A percentile compares a stretch with the other conserved stretches of the same genome.
These are phyloP conservation scores for Guadua angustifolia DNA, from an alignment of 176 grass and related monocot genomes.

Conservation along the genomic window DNA sequence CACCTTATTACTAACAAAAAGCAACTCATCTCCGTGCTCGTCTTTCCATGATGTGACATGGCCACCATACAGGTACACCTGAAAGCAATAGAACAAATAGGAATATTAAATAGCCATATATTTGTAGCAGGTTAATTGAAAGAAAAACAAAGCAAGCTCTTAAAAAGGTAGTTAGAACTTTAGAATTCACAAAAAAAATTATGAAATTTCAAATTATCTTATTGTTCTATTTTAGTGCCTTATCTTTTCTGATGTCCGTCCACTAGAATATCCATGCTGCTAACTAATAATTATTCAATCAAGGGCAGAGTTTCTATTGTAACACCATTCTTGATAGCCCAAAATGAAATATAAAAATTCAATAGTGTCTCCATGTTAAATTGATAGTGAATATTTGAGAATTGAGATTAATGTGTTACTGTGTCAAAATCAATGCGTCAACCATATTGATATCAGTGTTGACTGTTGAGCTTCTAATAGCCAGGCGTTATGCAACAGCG, in stretches of 20 bases:
- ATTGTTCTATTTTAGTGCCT: constrained; percentile 11
- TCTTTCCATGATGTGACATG: constrained; percentile 89
- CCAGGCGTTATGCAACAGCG: constrained; percentile 29
- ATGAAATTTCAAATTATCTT: background rate
- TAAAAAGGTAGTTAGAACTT: constrained; percentile 19
- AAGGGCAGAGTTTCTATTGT: constrained; percentile 5
- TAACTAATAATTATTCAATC: constrained; percentile 12
- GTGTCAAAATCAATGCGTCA: constrained; percentile 12
- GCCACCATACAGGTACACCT: constrained; percentile 78
- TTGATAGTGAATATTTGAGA: background rate
- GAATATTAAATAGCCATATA: constrained; percentile 1
- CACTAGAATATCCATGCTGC: constrained; percentile 19
- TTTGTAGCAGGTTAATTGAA: constrained; percentile 32
- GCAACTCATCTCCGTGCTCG: constrained; percentile 72
- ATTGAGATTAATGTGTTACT: background rate
- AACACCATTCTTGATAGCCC: constrained; percentile 21
- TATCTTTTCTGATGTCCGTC: constrained; percentile 4
- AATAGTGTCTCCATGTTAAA: constrained; percentile 3
- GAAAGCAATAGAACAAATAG: constrained; percentile 31
- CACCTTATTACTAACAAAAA: constrained; percentile 84
- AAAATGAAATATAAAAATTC: background rate
- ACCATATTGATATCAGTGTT: background rate
- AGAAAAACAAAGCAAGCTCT: background rate
- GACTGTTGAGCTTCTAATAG: constrained; percentile 19
- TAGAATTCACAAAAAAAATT: constrained; percentile 4